A percentile compares a stretch with the other conserved stretches of the same genome.
Conservation (phyloP, 441 rosid genomes). For the Croton laevigatus region DNA sequence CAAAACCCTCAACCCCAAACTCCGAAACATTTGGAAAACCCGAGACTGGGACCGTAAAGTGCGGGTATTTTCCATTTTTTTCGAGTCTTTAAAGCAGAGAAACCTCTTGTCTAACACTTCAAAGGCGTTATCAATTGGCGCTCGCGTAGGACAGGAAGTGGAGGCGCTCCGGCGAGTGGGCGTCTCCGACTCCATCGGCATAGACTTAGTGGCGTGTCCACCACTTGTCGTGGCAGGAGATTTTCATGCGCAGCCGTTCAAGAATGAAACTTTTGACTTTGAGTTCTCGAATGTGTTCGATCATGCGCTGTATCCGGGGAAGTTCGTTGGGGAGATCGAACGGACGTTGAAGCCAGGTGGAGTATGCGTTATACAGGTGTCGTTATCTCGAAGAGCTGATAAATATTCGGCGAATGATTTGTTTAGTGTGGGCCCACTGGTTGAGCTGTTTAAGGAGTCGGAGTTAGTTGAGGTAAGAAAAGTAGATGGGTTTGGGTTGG, state of each 20-base stretch:
- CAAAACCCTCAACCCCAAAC: conserved; percentile 84
- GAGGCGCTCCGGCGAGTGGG: conserved; percentile 62
- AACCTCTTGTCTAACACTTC: conserved; percentile 46
- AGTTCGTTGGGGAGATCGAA: conserved; percentile 72
- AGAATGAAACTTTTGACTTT: conserved; percentile 60
- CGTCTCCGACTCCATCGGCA: conserved; percentile 59
- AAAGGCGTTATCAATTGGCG: conserved; percentile 67
- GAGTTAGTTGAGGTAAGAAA: conserved; percentile 50
- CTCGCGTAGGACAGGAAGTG: conserved; percentile 90
- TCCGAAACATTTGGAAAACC: conserved; percentile 66
- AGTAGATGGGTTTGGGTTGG: conserved; percentile 89
- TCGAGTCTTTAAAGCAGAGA: conserved; percentile 37
- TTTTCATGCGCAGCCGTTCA: conserved; percentile 79
- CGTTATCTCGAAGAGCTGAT: conserved; percentile 52
- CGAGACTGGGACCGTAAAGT: conserved; percentile 89
- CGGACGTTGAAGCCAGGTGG: conserved; percentile 75
- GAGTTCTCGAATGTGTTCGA: conserved; percentile 92
- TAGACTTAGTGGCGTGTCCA: conserved; percentile 76
- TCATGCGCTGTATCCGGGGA: conserved; percentile 71
- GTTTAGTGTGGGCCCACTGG: conserved; percentile 53
- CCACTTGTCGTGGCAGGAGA: conserved; percentile 73
- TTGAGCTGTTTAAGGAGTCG: conserved; percentile 48
- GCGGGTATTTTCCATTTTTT: conserved; percentile 58
- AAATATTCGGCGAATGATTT: conserved; percentile 89
- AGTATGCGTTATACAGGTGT: conserved; percentile 73